Conservation (phyloP, 2,329 filamentous ascomycete genomes). For the Capronia coronata region DNA sequence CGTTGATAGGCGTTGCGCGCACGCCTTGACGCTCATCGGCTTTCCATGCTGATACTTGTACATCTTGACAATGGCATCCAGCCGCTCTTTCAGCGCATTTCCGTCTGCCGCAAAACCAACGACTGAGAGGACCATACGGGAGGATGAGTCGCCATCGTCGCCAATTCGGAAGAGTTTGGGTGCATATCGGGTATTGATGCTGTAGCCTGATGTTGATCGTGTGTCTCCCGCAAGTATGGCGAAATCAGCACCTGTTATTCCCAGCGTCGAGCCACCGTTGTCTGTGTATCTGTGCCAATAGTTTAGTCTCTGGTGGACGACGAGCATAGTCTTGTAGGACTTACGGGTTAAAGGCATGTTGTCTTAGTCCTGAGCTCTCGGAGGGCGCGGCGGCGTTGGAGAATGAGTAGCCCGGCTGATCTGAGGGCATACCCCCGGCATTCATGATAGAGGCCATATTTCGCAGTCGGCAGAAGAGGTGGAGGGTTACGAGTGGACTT, state of each 20-base stretch:
- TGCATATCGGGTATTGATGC: constrained; percentile 93
- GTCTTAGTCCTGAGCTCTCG: constrained; percentile 45
- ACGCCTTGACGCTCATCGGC: constrained; percentile 87
- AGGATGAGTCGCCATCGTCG: constrained; percentile 70
- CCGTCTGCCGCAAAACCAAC: constrained; percentile 95
- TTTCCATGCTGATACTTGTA: constrained; percentile 98
- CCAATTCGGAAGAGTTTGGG: constrained; percentile 98
- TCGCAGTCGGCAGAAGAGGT: constrained; percentile 16
- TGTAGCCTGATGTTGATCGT: constrained; percentile 90
- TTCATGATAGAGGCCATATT: constrained; percentile 51
- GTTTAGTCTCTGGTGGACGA: neutral
- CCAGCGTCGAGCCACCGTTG: constrained; percentile 93
- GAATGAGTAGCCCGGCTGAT: constrained; percentile 56
- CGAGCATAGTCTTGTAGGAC: constrained; percentile 32
- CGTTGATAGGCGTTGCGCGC: constrained; percentile 87
- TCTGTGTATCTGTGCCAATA: constrained; percentile 69
- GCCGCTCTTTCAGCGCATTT: constrained; percentile 82
- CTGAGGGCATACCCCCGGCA: constrained; percentile 44
- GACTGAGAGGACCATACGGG: constrained; percentile 82
- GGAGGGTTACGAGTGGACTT: neutral
- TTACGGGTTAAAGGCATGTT: constrained; percentile 92
- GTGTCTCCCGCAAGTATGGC: constrained; percentile 96
- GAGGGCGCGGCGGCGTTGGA: constrained; percentile 43
- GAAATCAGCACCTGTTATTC: constrained; percentile 90
- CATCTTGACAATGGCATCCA: constrained; percentile 95